A percentile compares a stretch with the other conserved stretches of the same genome.
Evolutionary conservation across 2,329 filamentous ascomycete genomes (phyloP).

Genomic region (Cladophialophora psammophila): DNA sequence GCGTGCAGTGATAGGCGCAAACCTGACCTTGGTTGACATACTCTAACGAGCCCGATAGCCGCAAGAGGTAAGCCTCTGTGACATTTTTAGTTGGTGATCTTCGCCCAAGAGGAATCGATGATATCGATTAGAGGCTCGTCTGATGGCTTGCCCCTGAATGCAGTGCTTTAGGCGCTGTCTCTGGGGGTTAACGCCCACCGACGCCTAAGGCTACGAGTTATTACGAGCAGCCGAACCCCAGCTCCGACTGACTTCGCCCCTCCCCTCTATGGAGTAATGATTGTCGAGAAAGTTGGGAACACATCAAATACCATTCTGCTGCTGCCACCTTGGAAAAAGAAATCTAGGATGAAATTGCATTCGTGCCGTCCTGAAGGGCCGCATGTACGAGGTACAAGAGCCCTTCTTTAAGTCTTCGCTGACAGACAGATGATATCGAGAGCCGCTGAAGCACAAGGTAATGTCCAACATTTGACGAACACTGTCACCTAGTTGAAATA

Average conservation of each 20-base stretch:
- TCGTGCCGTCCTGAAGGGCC: background rate
- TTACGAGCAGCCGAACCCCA: background rate
- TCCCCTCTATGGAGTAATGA: too few species aligned
- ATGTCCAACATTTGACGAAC: background rate
- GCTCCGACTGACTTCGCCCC: too few species aligned
- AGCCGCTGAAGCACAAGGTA: background rate
- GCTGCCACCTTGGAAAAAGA: background rate
- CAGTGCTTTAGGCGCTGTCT: background rate
- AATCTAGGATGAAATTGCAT: background rate
- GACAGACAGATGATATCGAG: background rate
- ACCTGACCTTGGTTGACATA: background rate
- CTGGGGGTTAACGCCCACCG: background rate
- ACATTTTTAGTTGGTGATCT: constrained; percentile 1
- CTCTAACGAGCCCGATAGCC: background rate
- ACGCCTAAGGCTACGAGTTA: background rate
- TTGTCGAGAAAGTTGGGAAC: too few species aligned
- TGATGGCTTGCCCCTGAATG: background rate
- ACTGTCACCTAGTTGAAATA: background rate
- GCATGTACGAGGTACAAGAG: background rate
- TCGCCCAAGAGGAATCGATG: background rate
- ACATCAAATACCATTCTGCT: background rate
- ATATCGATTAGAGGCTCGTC: background rate
- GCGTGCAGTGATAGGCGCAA: constrained; percentile 8
- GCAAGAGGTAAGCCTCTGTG: background rate
- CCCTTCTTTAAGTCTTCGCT: background rate